Percentiles rank a stretch among this genome's conserved stretches.
These are phyloP conservation scores for Corymbia maculata DNA, from an alignment of 345 rosid genomes.

Conservation along the genomic window DNA sequence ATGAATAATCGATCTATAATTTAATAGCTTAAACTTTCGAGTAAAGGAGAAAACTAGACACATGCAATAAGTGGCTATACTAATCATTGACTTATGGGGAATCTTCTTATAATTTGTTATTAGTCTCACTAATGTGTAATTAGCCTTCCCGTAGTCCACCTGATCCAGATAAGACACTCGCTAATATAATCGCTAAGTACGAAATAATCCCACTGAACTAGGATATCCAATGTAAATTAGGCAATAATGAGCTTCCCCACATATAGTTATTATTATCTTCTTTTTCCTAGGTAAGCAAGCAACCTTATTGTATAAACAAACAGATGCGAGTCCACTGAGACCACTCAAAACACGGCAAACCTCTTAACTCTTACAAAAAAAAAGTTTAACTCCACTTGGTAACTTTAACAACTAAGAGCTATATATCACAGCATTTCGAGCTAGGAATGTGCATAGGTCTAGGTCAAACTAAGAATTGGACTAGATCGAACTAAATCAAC, in stretches of 20 bases:
- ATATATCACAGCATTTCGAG: not conserved
- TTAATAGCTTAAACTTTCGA: not conserved
- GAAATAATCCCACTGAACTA: not conserved
- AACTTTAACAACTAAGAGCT: not conserved
- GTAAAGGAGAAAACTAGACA: not conserved
- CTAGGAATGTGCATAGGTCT: not conserved
- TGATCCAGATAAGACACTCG: not conserved
- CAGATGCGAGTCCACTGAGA: not conserved
- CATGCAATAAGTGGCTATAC: not conserved
- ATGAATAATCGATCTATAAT: not conserved
- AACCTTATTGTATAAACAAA: not conserved
- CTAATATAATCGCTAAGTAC: not conserved
- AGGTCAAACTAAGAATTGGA: not conserved
- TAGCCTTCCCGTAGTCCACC: not conserved
- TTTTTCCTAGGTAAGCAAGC: not conserved
- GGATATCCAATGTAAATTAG: not conserved
- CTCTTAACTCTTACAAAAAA: not conserved
- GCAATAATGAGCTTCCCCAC: not conserved
- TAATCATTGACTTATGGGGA: not conserved
- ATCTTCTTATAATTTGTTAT: not conserved
- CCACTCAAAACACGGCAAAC: not conserved
- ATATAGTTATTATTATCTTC: not conserved
- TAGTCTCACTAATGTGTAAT: not conserved
- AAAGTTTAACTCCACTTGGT: not conserved
- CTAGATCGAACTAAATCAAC: fast-evolving